Conservation (phyloP, 2,329 filamentous ascomycete species). For the Talaromyces sp. region DNA sequence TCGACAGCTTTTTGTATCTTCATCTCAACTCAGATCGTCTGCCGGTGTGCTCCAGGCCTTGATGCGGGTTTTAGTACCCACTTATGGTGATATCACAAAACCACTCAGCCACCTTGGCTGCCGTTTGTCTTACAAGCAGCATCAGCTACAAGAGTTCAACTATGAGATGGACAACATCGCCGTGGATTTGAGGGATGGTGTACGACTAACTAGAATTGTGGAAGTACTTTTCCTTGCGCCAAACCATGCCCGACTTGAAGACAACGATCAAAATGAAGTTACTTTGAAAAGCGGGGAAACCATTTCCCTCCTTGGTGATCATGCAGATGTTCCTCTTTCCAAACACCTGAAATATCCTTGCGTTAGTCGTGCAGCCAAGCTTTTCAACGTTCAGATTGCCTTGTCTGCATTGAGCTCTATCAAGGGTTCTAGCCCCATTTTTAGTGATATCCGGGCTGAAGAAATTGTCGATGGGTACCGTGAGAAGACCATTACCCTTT, state of each 20-base stretch:
- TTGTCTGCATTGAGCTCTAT: conserved; percentile 55
- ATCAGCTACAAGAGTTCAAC: conserved; percentile 60
- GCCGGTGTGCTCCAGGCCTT: conserved; percentile 55
- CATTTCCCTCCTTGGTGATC: conserved; percentile 38
- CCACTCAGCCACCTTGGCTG: conserved; percentile 61
- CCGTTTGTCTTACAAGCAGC: conserved; percentile 57
- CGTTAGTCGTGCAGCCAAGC: conserved; percentile 57
- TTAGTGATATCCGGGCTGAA: conserved; percentile 53
- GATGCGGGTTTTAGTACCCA: conserved; percentile 58
- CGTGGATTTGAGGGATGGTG: conserved; percentile 64
- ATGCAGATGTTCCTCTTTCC: conserved; percentile 53
- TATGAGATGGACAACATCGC: conserved; percentile 64
- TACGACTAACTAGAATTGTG: conserved; percentile 61
- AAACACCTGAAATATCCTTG: conserved; percentile 63
- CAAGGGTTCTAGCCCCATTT: conserved; percentile 44
- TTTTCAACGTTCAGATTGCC: conserved; percentile 63
- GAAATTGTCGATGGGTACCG: conserved; percentile 67
- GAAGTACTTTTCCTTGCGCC: conserved; percentile 58
- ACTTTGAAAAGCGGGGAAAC: conserved; percentile 49
- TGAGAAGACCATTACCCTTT: conserved; percentile 63
- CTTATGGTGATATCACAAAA: conserved; percentile 60
- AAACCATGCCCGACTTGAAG: conserved; percentile 28
- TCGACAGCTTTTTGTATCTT: conserved; percentile 54
- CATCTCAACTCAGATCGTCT: conserved; percentile 61
- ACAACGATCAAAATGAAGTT: conserved; percentile 48